Evolutionary conservation across 768 basidiomycete genomes (phyloP), one percentile per base, ranked within the genome.

Genomic region (Leucocoprinus leucothites): DNA sequence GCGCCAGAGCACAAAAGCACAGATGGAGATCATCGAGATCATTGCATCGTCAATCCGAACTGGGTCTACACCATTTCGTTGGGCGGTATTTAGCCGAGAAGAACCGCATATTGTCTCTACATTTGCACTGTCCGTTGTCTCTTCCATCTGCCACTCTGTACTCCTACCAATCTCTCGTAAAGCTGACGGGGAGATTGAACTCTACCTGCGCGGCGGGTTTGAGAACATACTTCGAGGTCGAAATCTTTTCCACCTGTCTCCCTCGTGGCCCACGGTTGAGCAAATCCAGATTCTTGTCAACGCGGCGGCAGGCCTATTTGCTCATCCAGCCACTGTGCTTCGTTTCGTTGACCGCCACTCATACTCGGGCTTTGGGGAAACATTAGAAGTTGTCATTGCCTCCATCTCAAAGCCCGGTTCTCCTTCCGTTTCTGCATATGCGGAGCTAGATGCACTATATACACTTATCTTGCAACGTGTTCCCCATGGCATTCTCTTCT

Each of bases 311-410:
- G 63, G 67, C 1, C 57, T 67, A 9, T 69, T 69, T 43, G 64
- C 67, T 7, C 66, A 66, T 44, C 60, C 67, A 1, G 35, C 67
- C 19, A 65, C 68, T 1, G 63, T 68, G 3, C 48, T 65, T 46
- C 64, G 63, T 42, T 68, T 64, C 40, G 60, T 68, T 4, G 64
- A 58, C 19, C 57, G 57, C 16, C 46, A 58, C 19, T 49, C 53
- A 3, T 36, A 51, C 8, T 53, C 51, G 26, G 16, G 26, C 3
- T 21, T 40, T 7, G 9, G 28, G 22, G 21, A 51, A 14, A 18
- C 4, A 2, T 9, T 51, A 18, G 1, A 41, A 41, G 14, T 2
- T 8, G 50, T 42, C 28, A 22, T 51, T 14, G 9, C 22, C 9
- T 0, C 34, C 41, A 16, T 59, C 11, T 31, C 31, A 59, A 16